These are phyloP conservation scores for Russula foetens DNA, from an alignment of 768 basidiomycete species.

Conservation along the genomic window DNA sequence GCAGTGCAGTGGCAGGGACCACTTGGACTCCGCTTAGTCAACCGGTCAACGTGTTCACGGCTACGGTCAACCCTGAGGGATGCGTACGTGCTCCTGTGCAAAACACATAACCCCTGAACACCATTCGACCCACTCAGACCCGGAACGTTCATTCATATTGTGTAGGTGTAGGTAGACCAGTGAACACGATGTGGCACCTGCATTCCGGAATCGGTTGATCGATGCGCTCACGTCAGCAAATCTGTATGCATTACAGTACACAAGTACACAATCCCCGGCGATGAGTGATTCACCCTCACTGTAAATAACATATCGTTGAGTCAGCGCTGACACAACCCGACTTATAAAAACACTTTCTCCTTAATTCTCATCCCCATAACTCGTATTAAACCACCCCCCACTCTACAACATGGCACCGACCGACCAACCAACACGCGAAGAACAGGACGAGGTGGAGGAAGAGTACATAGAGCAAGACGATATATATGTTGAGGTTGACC, in stretches of 20 bases:
- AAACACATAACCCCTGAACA: too few species aligned
- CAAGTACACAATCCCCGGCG: too few species aligned
- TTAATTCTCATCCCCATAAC: background rate
- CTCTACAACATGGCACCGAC: constrained; percentile 5
- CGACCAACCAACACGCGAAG: background rate
- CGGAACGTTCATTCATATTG: too few species aligned
- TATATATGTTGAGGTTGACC: constrained; percentile 57
- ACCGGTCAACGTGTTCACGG: too few species aligned
- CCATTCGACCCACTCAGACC: background rate
- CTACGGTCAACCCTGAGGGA: too few species aligned
- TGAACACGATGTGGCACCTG: background rate
- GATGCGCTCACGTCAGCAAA: constrained; percentile 4
- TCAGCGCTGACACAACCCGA: background rate
- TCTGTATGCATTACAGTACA: background rate
- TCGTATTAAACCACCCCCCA: background rate
- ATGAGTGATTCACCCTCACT: background rate
- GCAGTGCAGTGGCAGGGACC: background rate
- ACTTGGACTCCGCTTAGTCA: too few species aligned
- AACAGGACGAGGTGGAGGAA: background rate
- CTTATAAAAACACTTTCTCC: background rate
- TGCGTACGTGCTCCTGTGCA: too few species aligned
- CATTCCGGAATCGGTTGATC: background rate
- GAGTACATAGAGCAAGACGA: constrained; percentile 57
- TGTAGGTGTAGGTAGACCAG: too few species aligned
- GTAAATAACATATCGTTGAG: background rate